A percentile compares a stretch with the other conserved stretches of the same genome.
Evolutionary conservation across 1,139 yeast species (phyloP).

Genomic region (Pichia sp.): DNA sequence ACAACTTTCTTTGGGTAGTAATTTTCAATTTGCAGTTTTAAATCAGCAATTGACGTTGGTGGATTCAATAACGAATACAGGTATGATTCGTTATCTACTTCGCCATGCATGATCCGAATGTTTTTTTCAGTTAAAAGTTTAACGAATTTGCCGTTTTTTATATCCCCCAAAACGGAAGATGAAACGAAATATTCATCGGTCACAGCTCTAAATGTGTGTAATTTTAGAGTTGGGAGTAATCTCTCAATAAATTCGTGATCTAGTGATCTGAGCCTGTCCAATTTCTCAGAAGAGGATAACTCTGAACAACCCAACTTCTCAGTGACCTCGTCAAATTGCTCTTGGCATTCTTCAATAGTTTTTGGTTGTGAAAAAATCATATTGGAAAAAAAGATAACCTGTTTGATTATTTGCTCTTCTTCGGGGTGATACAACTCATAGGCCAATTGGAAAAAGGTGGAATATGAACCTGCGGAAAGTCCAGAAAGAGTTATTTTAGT

Average conservation of each 20-base stretch:
- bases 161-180: conserved; percentile 24
- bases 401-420: conserved; percentile 29
- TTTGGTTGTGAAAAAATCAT: conserved; percentile 31
- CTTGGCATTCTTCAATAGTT: conserved; percentile 26
- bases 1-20: conserved; percentile 29
- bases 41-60: conserved; percentile 23
- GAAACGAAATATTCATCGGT: conserved; percentile 31
- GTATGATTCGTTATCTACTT: conserved; percentile 30
- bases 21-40: conserved; percentile 27
- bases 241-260: conserved; percentile 20
- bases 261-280: conserved; percentile 11
- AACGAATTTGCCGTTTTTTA: conserved; percentile 28
- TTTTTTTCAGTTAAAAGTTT: conserved; percentile 18
- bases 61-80: conserved; percentile 29
- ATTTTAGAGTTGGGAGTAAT: conserved; percentile 24
- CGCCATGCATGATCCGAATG: conserved; percentile 29
- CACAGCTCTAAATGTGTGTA: conserved; percentile 33
- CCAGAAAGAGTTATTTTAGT: conserved; percentile 27
- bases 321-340: conserved; percentile 30
- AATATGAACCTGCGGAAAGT: conserved; percentile 28
- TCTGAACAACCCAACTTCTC: conserved; percentile 14
- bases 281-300: conserved; percentile 11
- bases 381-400: conserved; percentile 29
- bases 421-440: conserved; percentile 31
- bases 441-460: conserved; percentile 30